Evolutionary conservation across 2,329 filamentous ascomycete species (phyloP).

Genomic region (Colletotrichum lupini): DNA sequence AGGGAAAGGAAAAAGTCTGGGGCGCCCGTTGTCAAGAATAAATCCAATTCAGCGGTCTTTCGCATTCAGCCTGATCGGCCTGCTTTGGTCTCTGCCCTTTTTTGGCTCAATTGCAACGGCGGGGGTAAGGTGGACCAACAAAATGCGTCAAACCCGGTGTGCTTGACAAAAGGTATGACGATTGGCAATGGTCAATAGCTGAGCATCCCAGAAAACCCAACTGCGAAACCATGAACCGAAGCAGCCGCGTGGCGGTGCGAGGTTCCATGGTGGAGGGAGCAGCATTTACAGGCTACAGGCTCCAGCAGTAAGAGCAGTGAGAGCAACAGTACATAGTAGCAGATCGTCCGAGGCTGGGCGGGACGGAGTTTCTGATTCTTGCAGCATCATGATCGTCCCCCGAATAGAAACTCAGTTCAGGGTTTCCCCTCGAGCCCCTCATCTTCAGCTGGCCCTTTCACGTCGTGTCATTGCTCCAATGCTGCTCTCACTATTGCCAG

Average conservation of each 20-base stretch:
- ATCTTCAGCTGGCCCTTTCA: constrained; percentile 18
- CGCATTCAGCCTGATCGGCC: neutral
- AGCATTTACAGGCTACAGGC: neutral
- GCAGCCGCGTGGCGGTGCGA: constrained; percentile 18
- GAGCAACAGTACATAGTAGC: constrained; percentile 7
- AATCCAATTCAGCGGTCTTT: neutral
- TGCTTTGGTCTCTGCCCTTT: neutral
- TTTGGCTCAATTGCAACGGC: neutral
- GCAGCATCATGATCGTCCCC: constrained; percentile 26
- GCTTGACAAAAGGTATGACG: neutral
- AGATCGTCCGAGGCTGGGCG: constrained; percentile 7
- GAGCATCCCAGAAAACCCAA: neutral
- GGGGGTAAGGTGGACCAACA: neutral
- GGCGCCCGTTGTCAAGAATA: neutral
- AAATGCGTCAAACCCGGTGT: neutral
- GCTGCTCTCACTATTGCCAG: constrained; percentile 1
- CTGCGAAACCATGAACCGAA: constrained; percentile 20
- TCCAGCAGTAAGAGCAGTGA: neutral
- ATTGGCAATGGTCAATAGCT: neutral
- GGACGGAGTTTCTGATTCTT: constrained; percentile 17
- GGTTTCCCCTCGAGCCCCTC: constrained; percentile 35
- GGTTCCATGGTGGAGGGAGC: neutral
- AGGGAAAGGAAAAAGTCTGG: neutral
- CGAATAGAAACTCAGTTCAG: constrained; percentile 24
- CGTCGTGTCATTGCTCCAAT: neutral